Conservation (phyloP, 768 basidiomycete species). For the Austroboletus eburneus region DNA sequence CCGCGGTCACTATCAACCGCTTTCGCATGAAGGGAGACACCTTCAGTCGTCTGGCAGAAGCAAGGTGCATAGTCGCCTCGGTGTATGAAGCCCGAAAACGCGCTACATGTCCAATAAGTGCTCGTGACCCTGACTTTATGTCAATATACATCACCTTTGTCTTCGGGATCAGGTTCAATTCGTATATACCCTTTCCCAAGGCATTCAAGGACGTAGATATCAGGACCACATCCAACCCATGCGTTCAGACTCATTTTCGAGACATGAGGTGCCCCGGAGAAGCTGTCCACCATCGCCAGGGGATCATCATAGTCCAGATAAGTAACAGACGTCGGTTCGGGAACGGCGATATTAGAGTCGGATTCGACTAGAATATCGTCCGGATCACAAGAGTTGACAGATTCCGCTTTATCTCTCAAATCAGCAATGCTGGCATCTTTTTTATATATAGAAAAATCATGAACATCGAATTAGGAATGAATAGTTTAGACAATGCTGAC, state of each 20-base stretch:
- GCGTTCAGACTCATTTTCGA: slow-evolving; percentile 51
- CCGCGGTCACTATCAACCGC: slow-evolving; percentile 51
- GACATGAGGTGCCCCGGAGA: slow-evolving; percentile 54
- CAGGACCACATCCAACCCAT: slow-evolving; percentile 78
- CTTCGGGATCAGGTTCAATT: slow-evolving; percentile 44
- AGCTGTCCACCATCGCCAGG: slow-evolving; percentile 50
- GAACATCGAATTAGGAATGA: not conserved
- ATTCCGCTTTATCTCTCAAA: slow-evolving; percentile 41
- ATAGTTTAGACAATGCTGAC: slow-evolving; percentile 31
- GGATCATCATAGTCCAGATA: slow-evolving; percentile 79
- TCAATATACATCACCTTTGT: slow-evolving; percentile 29
- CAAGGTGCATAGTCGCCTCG: slow-evolving; percentile 44
- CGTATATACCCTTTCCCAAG: slow-evolving; percentile 67
- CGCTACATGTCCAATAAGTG: slow-evolving; percentile 16
- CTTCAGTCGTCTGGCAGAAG: slow-evolving; percentile 41
- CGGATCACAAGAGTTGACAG: slow-evolving; percentile 6
- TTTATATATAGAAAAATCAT: too few relatives aligned
- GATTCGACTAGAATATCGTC: slow-evolving; percentile 1
- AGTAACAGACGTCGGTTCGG: slow-evolving; percentile 58
- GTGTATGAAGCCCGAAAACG: slow-evolving; percentile 52
- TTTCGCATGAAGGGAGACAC: slow-evolving; percentile 52
- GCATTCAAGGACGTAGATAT: slow-evolving; percentile 70
- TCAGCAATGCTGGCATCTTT: slow-evolving; percentile 51
- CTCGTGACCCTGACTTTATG: not conserved
- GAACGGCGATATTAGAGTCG: slow-evolving; percentile 36